phyloP scores from a whole-genome alignment of 306 rosid species.

The Glycine soja region DNA sequence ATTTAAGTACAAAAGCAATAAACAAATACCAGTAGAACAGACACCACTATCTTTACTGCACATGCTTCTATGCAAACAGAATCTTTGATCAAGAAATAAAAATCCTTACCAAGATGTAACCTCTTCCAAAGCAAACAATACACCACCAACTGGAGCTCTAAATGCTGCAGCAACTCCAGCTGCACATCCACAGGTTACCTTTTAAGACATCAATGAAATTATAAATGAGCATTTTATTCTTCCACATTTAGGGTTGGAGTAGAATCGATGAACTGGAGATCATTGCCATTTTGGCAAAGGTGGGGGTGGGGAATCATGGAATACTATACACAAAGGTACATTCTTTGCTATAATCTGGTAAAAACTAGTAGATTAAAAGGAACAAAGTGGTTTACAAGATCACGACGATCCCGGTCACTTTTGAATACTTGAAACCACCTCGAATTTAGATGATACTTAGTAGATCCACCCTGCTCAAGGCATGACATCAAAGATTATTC shows the following conservation, averaged over 20 bases:
- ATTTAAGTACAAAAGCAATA: slow-evolving; percentile 15
- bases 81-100: slow-evolving; percentile 40
- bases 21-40: slow-evolving; percentile 18
- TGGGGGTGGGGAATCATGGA: neutral
- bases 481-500: slow-evolving; percentile 47
- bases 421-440: slow-evolving; percentile 93
- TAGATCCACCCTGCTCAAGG: slow-evolving; percentile 83
- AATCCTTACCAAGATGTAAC: slow-evolving; percentile 88
- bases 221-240: slow-evolving; percentile 45
- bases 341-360: slow-evolving; percentile 10
- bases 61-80: slow-evolving; percentile 55
- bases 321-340: slow-evolving; percentile 37
- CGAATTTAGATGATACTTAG: slow-evolving; percentile 85
- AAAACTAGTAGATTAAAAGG: slow-evolving; percentile 40
- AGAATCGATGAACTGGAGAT: slow-evolving; percentile 17
- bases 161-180: slow-evolving; percentile 99
- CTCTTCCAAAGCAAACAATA: slow-evolving; percentile 96
- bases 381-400: slow-evolving; percentile 66
- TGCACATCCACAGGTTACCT: slow-evolving; percentile 99
- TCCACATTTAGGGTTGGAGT: slow-evolving; percentile 23
- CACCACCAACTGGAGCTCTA: slow-evolving; percentile 99
- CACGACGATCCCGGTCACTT: slow-evolving; percentile 93
- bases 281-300: slow-evolving; percentile 6
- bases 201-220: slow-evolving; percentile 46
- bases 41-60: slow-evolving; percentile 46